Evolutionary conservation across 2,329 filamentous ascomycete species (phyloP).

Genomic region (Fusarium nurragi): DNA sequence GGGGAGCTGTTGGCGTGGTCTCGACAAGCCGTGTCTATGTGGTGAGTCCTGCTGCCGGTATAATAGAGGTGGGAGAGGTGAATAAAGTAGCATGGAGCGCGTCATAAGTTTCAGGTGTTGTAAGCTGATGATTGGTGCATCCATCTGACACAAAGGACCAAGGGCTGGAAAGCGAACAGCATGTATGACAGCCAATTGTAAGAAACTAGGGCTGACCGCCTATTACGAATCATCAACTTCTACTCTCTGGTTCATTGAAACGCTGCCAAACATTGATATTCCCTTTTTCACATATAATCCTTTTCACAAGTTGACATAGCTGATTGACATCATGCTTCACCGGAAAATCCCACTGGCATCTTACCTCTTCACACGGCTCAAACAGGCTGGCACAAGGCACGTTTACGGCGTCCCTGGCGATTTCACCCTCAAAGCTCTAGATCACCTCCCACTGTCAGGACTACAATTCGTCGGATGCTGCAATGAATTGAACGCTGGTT

Average conservation of each 20-base stretch:
- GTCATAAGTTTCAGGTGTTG: neutral
- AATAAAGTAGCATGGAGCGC: neutral
- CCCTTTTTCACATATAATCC: too few relatives aligned
- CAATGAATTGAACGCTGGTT: constrained; percentile 21
- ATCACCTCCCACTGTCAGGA: neutral
- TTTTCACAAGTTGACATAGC: too few relatives aligned
- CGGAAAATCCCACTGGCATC: neutral
- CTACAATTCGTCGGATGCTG: constrained; percentile 18
- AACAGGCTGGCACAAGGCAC: constrained; percentile 2
- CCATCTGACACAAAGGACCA: neutral
- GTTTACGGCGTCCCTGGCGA: constrained; percentile 22
- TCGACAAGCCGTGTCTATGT: neutral
- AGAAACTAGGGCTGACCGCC: neutral
- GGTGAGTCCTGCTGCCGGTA: constrained; percentile 4
- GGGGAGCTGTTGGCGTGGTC: neutral
- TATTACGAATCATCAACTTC: neutral
- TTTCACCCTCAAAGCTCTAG: constrained; percentile 12
- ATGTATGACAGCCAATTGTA: neutral
- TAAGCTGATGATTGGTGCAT: neutral
- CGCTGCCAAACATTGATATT: neutral
- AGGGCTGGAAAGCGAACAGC: neutral
- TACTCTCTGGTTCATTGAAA: too few relatives aligned
- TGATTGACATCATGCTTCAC: neutral
- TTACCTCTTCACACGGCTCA: constrained; percentile 8
- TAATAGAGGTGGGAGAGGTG: neutral